These are phyloP conservation scores for Pneumocystis wakefieldiae DNA, from an alignment of 1,139 yeast species.

Conservation along the genomic window DNA sequence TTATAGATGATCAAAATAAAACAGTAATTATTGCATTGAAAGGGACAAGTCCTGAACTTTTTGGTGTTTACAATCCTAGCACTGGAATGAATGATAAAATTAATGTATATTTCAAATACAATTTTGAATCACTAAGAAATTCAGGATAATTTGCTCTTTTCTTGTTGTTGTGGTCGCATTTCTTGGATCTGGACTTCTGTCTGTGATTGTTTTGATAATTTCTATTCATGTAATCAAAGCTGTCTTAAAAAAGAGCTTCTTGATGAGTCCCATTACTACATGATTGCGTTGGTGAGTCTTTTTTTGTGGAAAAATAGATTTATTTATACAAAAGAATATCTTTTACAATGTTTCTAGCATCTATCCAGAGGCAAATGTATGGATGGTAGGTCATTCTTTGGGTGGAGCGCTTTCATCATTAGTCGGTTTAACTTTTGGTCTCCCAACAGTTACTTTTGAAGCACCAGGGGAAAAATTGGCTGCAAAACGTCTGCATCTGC, in stretches of 20 bases:
- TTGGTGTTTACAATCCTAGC: slow-evolving; percentile 55
- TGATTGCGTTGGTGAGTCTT: slow-evolving; percentile 40
- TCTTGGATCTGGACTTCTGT: slow-evolving; percentile 86
- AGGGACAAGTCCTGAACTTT: slow-evolving; percentile 82
- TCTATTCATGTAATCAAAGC: slow-evolving; percentile 78
- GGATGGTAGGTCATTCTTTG: slow-evolving; percentile 92
- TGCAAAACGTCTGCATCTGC: slow-evolving; percentile 68
- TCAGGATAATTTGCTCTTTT: slow-evolving; percentile 64
- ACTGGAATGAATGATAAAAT: slow-evolving; percentile 68
- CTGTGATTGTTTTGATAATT: slow-evolving; percentile 77
- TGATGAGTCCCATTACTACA: slow-evolving; percentile 66
- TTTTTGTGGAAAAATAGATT: background rate
- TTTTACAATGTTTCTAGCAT: slow-evolving; percentile 53
- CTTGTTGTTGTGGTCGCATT: slow-evolving; percentile 93
- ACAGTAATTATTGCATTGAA: slow-evolving; percentile 71
- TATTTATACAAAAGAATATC: slow-evolving; percentile 30
- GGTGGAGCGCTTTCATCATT: slow-evolving; percentile 82
- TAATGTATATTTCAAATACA: slow-evolving; percentile 26
- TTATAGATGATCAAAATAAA: slow-evolving; percentile 47
- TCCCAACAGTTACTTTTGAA: slow-evolving; percentile 80
- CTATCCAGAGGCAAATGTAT: slow-evolving; percentile 58
- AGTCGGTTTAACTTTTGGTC: slow-evolving; percentile 75
- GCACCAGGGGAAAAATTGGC: slow-evolving; percentile 90
- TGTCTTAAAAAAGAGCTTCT: slow-evolving; percentile 69
- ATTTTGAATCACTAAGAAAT: background rate